These are phyloP conservation scores for Cicer cuneatum DNA, from an alignment of 306 rosid genomes.

Conservation along the genomic window DNA sequence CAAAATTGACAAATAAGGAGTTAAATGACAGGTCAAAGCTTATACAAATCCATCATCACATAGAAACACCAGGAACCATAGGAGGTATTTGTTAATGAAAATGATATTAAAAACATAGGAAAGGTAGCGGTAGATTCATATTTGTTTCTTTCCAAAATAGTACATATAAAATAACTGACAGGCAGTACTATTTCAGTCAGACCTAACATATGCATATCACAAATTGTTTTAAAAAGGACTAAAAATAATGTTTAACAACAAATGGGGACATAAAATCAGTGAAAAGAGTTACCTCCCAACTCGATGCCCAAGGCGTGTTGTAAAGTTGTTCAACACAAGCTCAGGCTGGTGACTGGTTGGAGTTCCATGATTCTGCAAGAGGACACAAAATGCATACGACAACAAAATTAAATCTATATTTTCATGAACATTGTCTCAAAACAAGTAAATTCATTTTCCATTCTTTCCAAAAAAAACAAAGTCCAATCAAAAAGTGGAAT, in stretches of 20 bases:
- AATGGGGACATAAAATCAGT: slow-evolving; percentile 1
- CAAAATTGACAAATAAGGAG: slow-evolving; percentile 32
- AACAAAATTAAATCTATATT: slow-evolving; percentile 11
- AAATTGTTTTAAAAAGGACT: background rate
- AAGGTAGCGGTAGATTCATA: slow-evolving; percentile 15
- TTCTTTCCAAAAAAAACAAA: background rate
- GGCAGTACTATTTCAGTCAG: slow-evolving; percentile 9
- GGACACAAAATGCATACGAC: slow-evolving; percentile 19
- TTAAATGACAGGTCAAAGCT: slow-evolving; percentile 24
- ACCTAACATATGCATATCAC: slow-evolving; percentile 20
- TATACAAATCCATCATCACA: slow-evolving; percentile 27
- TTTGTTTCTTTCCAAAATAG: background rate
- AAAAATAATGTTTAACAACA: background rate
- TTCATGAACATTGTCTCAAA: slow-evolving; percentile 28
- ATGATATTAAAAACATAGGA: slow-evolving; percentile 8
- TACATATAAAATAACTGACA: slow-evolving; percentile 19
- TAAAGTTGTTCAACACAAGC: slow-evolving; percentile 78
- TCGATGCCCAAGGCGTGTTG: slow-evolving; percentile 90
- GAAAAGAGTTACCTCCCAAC: slow-evolving; percentile 72
- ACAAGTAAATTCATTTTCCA: slow-evolving; percentile 18
- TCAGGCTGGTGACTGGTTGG: slow-evolving; percentile 94
- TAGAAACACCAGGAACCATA: slow-evolving; percentile 10
- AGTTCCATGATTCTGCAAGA: slow-evolving; percentile 82
- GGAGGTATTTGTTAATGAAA: slow-evolving; percentile 20
- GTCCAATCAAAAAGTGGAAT: slow-evolving; percentile 15